Evolutionary conservation across 1,284 basidiomycete species (phyloP).

Genomic region (Sphaerobolus stellatus): DNA sequence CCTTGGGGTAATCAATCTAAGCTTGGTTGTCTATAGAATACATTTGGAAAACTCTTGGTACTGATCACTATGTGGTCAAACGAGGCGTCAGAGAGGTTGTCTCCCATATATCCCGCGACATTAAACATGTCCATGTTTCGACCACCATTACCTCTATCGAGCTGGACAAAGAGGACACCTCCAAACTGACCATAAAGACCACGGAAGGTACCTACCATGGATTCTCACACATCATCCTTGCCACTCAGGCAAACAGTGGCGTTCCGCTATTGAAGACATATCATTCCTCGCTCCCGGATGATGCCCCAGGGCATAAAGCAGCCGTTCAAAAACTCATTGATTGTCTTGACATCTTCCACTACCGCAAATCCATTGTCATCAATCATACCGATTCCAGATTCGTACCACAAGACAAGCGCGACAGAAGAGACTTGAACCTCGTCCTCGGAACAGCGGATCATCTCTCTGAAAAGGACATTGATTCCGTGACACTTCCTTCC

Average conservation of each 20-base stretch:
- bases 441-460: slow-evolving; percentile 26
- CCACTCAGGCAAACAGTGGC: slow-evolving; percentile 68
- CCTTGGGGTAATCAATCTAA: neutral
- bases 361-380: slow-evolving; percentile 57
- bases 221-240: slow-evolving; percentile 67
- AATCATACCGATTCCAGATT: slow-evolving; percentile 66
- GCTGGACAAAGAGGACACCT: slow-evolving; percentile 33
- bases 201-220: slow-evolving; percentile 34
- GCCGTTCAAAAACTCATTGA: slow-evolving; percentile 37
- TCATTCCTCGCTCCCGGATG: slow-evolving; percentile 30
- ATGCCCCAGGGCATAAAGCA: slow-evolving; percentile 25
- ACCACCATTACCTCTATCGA: slow-evolving; percentile 46
- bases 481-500: slow-evolving; percentile 31
- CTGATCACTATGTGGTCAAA: slow-evolving; percentile 58
- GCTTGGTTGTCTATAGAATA: slow-evolving; percentile 47
- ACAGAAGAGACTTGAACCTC: slow-evolving; percentile 67
- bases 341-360: slow-evolving; percentile 48
- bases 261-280: slow-evolving; percentile 47
- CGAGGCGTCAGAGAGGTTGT: slow-evolving; percentile 59
- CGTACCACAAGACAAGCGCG: slow-evolving; percentile 47
- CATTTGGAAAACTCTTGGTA: slow-evolving; percentile 57
- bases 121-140: slow-evolving; percentile 54
- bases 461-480: slow-evolving; percentile 18
- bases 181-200: slow-evolving; percentile 34
- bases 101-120: slow-evolving; percentile 38